These are phyloP conservation scores for Coleophoma eucalyptorum DNA, from an alignment of 2,329 filamentous ascomycete genomes.

Conservation along the genomic window DNA sequence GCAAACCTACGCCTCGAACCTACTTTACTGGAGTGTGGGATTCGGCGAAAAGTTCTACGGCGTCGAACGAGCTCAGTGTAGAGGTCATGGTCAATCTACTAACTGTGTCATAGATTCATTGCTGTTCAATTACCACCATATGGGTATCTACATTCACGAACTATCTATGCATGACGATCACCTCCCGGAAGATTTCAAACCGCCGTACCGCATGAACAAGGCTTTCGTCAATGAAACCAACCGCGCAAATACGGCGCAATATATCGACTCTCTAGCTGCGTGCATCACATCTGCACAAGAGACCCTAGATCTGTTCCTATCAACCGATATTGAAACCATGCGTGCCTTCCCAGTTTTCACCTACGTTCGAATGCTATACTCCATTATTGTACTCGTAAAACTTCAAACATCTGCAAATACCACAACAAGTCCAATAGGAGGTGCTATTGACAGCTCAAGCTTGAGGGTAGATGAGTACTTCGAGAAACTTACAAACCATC, in stretches of 20 bases:
- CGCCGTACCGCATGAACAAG: constrained; percentile 18
- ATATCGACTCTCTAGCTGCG: constrained; percentile 44
- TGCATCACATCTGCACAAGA: constrained; percentile 46
- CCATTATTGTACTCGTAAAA: constrained; percentile 50
- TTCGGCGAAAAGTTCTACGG: no score
- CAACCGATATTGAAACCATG: constrained; percentile 36
- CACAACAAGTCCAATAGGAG: constrained; percentile 58
- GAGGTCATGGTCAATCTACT: not conserved
- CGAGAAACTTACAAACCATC: constrained; percentile 62
- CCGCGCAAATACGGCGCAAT: constrained; percentile 30
- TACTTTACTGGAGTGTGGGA: no score
- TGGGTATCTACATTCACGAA: constrained; percentile 53
- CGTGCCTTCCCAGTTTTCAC: constrained; percentile 43
- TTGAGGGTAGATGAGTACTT: constrained; percentile 62
- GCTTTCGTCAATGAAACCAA: constrained; percentile 13
- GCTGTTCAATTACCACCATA: constrained; percentile 39
- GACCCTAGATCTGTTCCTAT: constrained; percentile 42
- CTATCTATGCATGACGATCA: constrained; percentile 51
- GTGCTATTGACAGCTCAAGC: constrained; percentile 59
- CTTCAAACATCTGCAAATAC: constrained; percentile 54
- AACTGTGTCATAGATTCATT: not conserved
- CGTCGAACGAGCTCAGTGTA: no score
- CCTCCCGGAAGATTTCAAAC: constrained; percentile 41
- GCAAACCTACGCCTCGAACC: no score
- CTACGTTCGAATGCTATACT: constrained; percentile 46